phyloP scores from a whole-genome alignment of 2,329 filamentous ascomycete species.

The Berkeleyomyces rouxiae region DNA sequence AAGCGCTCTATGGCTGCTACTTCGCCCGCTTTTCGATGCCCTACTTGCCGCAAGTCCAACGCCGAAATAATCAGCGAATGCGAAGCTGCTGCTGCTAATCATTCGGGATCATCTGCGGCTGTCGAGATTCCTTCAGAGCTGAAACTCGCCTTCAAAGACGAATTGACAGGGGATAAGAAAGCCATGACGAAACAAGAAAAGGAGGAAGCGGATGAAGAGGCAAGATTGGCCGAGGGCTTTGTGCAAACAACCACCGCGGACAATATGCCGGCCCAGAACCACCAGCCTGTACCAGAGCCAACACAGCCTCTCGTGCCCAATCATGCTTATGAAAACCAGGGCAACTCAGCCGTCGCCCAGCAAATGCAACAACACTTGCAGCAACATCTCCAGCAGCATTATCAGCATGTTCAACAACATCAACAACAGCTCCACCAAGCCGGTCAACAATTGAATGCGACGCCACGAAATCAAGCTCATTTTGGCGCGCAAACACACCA shows the following conservation, averaged over 20 bases:
- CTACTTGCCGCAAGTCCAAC: slow-evolving; percentile 53
- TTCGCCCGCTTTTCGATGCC: slow-evolving; percentile 50
- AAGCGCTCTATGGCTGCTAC: slow-evolving; percentile 52
- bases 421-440: not conserved
- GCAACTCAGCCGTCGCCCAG: slow-evolving; percentile 6
- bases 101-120: slow-evolving; percentile 14
- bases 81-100: slow-evolving; percentile 30
- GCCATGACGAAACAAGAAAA: not conserved
- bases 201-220: slow-evolving; percentile 26
- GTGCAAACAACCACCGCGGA: slow-evolving; percentile 28
- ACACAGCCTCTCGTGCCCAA: not conserved
- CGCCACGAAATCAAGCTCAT: not conserved
- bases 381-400: slow-evolving; percentile 11
- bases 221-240: slow-evolving; percentile 40
- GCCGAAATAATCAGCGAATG: slow-evolving; percentile 57
- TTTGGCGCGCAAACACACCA: not conserved
- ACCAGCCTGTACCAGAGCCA: not conserved
- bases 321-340: slow-evolving; percentile 12
- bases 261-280: slow-evolving; percentile 17
- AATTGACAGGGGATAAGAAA: slow-evolving; percentile 30
- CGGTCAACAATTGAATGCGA: not conserved
- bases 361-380: slow-evolving; percentile 15
- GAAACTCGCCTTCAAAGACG: slow-evolving; percentile 56
- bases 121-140: slow-evolving; percentile 33
- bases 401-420: slow-evolving; percentile 1